Base-by-base conservation (phyloP, 805 yeast genomes). In the Candida xiaguanensis region DNA sequence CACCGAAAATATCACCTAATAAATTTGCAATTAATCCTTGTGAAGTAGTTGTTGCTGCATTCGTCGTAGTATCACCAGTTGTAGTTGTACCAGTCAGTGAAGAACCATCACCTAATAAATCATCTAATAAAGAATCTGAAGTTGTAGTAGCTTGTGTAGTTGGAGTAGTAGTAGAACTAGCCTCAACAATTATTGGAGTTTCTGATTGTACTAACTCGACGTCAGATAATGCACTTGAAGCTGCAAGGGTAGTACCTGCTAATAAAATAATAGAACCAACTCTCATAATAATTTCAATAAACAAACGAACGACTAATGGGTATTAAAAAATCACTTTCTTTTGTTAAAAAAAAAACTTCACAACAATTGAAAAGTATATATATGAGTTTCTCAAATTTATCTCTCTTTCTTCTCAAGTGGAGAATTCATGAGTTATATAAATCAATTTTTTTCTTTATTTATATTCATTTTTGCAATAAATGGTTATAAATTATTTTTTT, bases 71-170 rank as follows among this genome's bases (percentile, higher is more conserved):
- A 15, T 26, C 34, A 5, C 12, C 28, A 15, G 37, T 29, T 19
- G 42, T 31, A 5, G 18, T 26, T 15, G 34, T 22, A 7, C 5
- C 16, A 15, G n/a, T n/a, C n/a, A n/a, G n/a, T n/a, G n/a, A n/a
- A n/a, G n/a, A n/a, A 18, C 8, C 9, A 12, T 13, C 35, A n/a
- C 18, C 35, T 22, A 20, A 5, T 14, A 31, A 20, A 20, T 14
- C 27, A 20, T 15, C 35, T 13, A 34, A 23, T 17, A 44, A 28
- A 26, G 51, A 46, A 11, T 40, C 43, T 15, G 26, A 27, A 13
- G 36, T 45, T 15, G 32, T 44, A 38, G 44, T 43, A 37, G 42
- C 42, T 31, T 44, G 41, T 13, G 37, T 37, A 14, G 43, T 35
- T 12, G 31, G 31, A 29, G 32, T 19, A 12, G 31, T 5, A 14